A percentile compares a stretch with the other conserved stretches of the same genome.
These are phyloP conservation scores for Globisporangium iwayamae DNA, from an alignment of 352 stramenopile species.

Conservation along the genomic window DNA sequence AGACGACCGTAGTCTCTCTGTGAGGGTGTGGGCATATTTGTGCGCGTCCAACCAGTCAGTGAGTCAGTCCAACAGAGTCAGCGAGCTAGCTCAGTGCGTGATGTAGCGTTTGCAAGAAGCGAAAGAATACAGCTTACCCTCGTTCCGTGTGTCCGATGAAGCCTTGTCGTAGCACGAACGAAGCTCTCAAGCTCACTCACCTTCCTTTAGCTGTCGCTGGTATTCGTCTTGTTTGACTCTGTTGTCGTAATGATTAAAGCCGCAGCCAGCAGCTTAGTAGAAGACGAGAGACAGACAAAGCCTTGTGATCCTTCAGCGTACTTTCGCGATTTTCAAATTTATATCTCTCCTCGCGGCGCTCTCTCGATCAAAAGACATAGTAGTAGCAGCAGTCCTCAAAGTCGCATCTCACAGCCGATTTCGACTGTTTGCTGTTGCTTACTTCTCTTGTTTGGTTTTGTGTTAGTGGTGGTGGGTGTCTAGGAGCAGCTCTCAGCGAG, in stretches of 20 bases:
- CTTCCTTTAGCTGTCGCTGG: neutral
- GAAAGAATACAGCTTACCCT: neutral
- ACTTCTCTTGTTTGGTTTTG: neutral
- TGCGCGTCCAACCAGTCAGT: neutral
- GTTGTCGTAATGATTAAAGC: neutral
- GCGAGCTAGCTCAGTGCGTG: neutral
- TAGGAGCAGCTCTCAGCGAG: slow-evolving; percentile 82
- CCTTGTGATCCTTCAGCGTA: slow-evolving; percentile 2
- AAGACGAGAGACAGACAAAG: neutral
- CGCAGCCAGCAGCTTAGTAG: too few species aligned
- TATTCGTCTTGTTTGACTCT: neutral
- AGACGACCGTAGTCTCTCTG: neutral
- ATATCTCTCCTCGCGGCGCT: neutral
- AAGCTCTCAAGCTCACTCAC: neutral
- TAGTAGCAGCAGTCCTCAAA: neutral
- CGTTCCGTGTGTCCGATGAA: neutral
- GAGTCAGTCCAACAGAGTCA: neutral
- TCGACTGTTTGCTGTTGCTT: neutral
- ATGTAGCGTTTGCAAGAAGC: neutral
- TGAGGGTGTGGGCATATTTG: neutral
- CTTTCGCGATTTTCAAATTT: slow-evolving; percentile 5
- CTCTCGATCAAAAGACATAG: slow-evolving; percentile 2
- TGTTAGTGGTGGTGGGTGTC: neutral
- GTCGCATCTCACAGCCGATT: neutral
- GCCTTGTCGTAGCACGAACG: too few species aligned